These are phyloP conservation scores for Lecanicillium sp. DNA, from an alignment of 2,329 filamentous ascomycete species.

Conservation along the genomic window DNA sequence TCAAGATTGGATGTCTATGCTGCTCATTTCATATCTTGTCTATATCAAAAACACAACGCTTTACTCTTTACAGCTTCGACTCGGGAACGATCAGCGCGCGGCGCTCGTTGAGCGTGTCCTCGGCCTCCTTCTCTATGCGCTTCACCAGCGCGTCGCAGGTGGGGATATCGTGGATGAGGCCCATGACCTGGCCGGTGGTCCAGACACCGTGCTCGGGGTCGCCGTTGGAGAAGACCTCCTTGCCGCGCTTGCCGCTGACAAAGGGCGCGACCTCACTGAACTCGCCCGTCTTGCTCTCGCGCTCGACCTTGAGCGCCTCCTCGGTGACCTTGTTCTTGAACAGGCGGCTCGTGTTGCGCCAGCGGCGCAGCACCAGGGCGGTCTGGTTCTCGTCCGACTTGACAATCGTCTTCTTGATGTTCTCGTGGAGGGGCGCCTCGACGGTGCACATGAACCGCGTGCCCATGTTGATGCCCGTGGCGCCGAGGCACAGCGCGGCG, in stretches of 20 bases:
- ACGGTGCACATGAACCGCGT: conserved; percentile 96
- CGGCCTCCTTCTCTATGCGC: conserved; percentile 73
- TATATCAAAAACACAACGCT: background rate
- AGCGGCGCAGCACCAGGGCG: conserved; percentile 76
- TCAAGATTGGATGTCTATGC: too few species aligned
- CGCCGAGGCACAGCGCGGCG: conserved; percentile 81
- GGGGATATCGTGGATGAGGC: conserved; percentile 76
- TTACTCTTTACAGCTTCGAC: conserved; percentile 49
- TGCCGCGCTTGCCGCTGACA: conserved; percentile 84
- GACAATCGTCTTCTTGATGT: conserved; percentile 92
- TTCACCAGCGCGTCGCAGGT: conserved; percentile 63
- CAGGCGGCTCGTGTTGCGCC: conserved; percentile 86
- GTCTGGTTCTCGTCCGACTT: conserved; percentile 86
- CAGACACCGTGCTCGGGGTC: conserved; percentile 90
- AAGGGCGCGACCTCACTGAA: conserved; percentile 83
- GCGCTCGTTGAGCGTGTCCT: conserved; percentile 57
- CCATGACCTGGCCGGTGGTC: conserved; percentile 95
- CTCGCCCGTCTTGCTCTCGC: conserved; percentile 74
- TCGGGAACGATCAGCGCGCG: conserved; percentile 48
- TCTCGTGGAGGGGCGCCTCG: conserved; percentile 85
- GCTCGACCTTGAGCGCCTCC: conserved; percentile 77
- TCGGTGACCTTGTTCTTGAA: conserved; percentile 86
- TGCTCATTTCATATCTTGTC: background rate
- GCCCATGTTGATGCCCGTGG: conserved; percentile 96
- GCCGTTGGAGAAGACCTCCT: conserved; percentile 86